A percentile compares a stretch with the other conserved stretches of the same genome.
These are phyloP conservation scores for Ceratocystis albifundus DNA, from an alignment of 2,329 filamentous ascomycete genomes.

Conservation along the genomic window DNA sequence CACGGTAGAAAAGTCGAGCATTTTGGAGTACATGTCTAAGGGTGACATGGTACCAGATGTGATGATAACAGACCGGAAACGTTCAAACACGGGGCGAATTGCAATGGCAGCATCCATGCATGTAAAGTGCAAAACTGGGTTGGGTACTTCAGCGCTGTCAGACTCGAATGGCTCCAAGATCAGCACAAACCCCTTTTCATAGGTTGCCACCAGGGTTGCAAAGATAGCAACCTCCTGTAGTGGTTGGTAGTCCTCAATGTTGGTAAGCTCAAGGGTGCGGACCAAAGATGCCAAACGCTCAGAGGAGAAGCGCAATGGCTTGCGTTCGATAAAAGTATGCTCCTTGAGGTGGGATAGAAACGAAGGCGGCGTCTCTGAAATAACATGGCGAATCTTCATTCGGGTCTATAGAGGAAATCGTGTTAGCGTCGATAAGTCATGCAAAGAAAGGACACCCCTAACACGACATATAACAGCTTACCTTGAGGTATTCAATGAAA, in stretches of 20 bases:
- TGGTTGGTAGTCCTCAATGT: slow-evolving; percentile 95
- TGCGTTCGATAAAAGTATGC: slow-evolving; percentile 94
- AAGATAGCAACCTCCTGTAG: slow-evolving; percentile 97
- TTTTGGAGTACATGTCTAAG: slow-evolving; percentile 97
- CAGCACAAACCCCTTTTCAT: slow-evolving; percentile 89
- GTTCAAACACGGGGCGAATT: slow-evolving; percentile 93
- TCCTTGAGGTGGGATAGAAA: slow-evolving; percentile 90
- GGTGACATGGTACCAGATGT: slow-evolving; percentile 96
- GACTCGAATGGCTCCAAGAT: slow-evolving; percentile 98
- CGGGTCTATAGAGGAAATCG: slow-evolving; percentile 48
- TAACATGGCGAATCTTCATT: slow-evolving; percentile 96
- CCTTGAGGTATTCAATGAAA: slow-evolving; percentile 93
- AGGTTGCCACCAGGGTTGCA: slow-evolving; percentile 88
- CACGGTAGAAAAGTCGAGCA: slow-evolving; percentile 86
- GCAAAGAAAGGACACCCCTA: not conserved
- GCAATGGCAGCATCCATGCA: slow-evolving; percentile 95
- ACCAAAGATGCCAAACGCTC: slow-evolving; percentile 91
- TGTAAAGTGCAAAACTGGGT: slow-evolving; percentile 92
- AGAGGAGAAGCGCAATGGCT: slow-evolving; percentile 86
- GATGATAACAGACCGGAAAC: slow-evolving; percentile 96
- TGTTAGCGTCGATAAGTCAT: not conserved
- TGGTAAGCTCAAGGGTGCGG: slow-evolving; percentile 85
- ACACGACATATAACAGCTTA: slow-evolving; percentile 25
- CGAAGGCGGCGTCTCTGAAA: slow-evolving; percentile 89
- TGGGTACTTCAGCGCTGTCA: slow-evolving; percentile 86